Evolutionary conservation across 176 grass and related monocot genomes (phyloP).

Genomic region (Carex littledalei): DNA sequence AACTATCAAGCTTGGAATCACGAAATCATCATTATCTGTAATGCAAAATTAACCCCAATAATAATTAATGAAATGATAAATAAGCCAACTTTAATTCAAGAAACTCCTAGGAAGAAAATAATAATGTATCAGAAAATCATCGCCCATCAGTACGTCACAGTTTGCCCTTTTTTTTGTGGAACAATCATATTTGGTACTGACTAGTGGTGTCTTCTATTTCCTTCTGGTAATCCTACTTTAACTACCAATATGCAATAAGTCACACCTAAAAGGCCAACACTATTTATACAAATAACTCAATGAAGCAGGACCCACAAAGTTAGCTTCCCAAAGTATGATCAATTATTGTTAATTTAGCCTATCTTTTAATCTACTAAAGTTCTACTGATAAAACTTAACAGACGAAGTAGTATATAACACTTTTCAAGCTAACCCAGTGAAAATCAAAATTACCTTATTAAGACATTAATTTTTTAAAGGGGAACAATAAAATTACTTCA

Average conservation of each 20-base stretch:
- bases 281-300: background rate
- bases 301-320: background rate
- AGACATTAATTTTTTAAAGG: background rate
- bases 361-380: background rate
- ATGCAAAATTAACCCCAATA: background rate
- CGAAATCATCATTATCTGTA: constrained; percentile 90
- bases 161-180: too few relatives aligned
- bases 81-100: background rate
- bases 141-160: background rate
- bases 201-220: background rate
- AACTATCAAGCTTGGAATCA: constrained; percentile 72
- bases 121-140: background rate
- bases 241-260: background rate
- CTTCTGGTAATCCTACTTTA: background rate
- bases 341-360: background rate
- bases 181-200: background rate
- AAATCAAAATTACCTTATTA: background rate
- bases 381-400: background rate
- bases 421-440: background rate
- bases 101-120: background rate
- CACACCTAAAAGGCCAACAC: background rate
- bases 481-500: background rate
- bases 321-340: background rate
- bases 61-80: background rate
- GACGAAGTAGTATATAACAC: background rate